Conservation (phyloP, 495 filamentous ascomycete species). For the Aspergillus wentii region DNA sequence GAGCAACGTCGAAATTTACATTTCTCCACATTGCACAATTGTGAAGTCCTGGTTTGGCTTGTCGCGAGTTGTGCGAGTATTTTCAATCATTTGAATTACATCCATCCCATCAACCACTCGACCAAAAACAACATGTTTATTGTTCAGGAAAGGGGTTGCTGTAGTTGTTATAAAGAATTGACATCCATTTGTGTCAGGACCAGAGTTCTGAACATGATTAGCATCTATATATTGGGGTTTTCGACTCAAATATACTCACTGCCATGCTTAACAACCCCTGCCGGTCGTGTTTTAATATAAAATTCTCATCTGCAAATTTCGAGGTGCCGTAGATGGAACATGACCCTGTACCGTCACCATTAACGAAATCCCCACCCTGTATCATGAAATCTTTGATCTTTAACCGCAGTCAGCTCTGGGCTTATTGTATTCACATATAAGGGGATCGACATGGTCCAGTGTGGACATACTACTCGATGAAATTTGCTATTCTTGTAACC, state of each 20-base stretch:
- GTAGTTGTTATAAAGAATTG: conserved; percentile 97
- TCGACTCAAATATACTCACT: conserved; percentile 44
- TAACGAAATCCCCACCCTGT: conserved; percentile 94
- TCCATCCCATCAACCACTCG: conserved; percentile 88
- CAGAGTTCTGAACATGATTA: conserved; percentile 63
- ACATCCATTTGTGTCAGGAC: conserved; percentile 88
- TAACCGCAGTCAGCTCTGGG: background rate
- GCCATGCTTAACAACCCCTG: conserved; percentile 90
- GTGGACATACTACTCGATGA: conserved; percentile 75
- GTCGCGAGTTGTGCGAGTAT: conserved; percentile 74
- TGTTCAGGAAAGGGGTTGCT: conserved; percentile 81
- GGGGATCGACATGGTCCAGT: too few species aligned
- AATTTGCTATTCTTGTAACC: conserved; percentile 95
- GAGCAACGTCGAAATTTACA: conserved; percentile 47
- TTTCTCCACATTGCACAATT: conserved; percentile 84
- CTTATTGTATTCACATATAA: too few species aligned
- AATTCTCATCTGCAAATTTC: conserved; percentile 90
- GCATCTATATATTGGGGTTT: background rate
- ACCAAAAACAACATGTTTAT: conserved; percentile 94
- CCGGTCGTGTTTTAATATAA: conserved; percentile 69
- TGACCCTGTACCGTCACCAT: conserved; percentile 87
- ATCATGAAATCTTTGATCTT: conserved; percentile 97
- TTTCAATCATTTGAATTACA: conserved; percentile 83
- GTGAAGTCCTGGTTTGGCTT: conserved; percentile 81
- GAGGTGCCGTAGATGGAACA: conserved; percentile 82